These are phyloP conservation scores for Luffa acutangula DNA, from an alignment of 306 rosid species.

Conservation along the genomic window DNA sequence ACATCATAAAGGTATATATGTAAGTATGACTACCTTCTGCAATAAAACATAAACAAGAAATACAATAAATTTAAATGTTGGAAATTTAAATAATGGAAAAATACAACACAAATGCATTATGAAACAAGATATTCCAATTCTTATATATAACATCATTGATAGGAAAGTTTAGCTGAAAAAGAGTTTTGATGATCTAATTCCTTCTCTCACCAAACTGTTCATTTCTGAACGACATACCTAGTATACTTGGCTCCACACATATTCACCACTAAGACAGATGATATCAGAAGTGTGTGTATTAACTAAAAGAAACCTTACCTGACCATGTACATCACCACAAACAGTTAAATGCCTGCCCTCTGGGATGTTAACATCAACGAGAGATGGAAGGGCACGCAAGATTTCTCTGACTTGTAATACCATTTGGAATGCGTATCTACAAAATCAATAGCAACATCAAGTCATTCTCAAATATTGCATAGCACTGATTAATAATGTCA, in stretches of 20 bases:
- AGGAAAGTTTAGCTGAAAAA: background rate
- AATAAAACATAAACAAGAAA: background rate
- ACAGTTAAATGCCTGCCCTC: conserved; percentile 81
- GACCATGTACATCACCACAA: conserved; percentile 99
- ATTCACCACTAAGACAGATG: background rate
- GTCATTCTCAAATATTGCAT: background rate
- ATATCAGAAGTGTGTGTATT: too few relatives aligned
- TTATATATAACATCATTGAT: background rate
- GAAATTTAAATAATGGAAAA: background rate
- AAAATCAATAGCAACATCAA: conserved; percentile 7
- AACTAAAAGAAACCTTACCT: conserved; percentile 36
- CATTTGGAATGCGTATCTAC: conserved; percentile 92
- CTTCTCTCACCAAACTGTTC: background rate
- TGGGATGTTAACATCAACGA: conserved; percentile 69
- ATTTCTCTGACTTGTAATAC: conserved; percentile 76
- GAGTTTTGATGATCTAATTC: background rate
- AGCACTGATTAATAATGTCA: background rate
- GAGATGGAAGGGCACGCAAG: conserved; percentile 76
- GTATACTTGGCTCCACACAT: background rate
- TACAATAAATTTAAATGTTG: background rate
- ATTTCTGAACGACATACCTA: background rate
- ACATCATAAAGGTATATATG: conserved; percentile 1
- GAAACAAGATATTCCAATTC: background rate
- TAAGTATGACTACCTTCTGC: background rate
- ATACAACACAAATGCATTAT: background rate